Percentiles rank a stretch among this genome's conserved stretches.
These are phyloP conservation scores for Trichoderma oligosporum DNA, from an alignment of 2,329 filamentous ascomycete species.

Conservation along the genomic window DNA sequence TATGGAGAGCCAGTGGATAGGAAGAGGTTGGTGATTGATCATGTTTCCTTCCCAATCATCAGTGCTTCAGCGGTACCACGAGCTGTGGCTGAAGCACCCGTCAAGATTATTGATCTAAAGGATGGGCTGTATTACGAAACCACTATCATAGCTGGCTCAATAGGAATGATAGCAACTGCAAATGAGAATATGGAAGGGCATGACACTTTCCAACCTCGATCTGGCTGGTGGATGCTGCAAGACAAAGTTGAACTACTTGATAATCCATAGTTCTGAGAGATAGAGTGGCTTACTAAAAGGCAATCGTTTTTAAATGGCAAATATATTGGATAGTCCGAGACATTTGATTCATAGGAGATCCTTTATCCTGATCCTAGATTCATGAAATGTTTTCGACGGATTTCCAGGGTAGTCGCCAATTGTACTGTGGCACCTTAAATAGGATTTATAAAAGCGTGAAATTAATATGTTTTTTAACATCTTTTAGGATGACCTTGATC, in stretches of 20 bases:
- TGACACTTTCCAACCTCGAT: constrained; percentile 9
- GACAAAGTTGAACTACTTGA: background rate
- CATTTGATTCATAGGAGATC: too few relatives aligned
- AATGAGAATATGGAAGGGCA: background rate
- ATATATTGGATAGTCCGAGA: too few relatives aligned
- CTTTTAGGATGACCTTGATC: too few relatives aligned
- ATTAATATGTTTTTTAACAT: too few relatives aligned
- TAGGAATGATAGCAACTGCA: background rate
- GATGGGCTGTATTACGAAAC: background rate
- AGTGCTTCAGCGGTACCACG: background rate
- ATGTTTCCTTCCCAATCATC: constrained; percentile 2
- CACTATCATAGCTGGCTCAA: background rate
- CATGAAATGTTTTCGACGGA: too few relatives aligned
- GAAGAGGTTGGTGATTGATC: background rate
- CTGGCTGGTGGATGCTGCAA: constrained; percentile 8
- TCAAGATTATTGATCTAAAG: background rate
- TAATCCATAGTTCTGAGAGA: too few relatives aligned
- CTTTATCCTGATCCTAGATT: too few relatives aligned
- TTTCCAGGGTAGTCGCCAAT: too few relatives aligned
- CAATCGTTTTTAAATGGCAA: too few relatives aligned
- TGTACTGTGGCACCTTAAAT: too few relatives aligned
- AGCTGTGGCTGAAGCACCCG: background rate
- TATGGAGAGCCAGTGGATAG: background rate
- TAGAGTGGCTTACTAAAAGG: too few relatives aligned
- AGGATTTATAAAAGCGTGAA: too few relatives aligned